These are phyloP conservation scores for Acacia confusa DNA, from an alignment of 306 rosid genomes.

Conservation along the genomic window DNA sequence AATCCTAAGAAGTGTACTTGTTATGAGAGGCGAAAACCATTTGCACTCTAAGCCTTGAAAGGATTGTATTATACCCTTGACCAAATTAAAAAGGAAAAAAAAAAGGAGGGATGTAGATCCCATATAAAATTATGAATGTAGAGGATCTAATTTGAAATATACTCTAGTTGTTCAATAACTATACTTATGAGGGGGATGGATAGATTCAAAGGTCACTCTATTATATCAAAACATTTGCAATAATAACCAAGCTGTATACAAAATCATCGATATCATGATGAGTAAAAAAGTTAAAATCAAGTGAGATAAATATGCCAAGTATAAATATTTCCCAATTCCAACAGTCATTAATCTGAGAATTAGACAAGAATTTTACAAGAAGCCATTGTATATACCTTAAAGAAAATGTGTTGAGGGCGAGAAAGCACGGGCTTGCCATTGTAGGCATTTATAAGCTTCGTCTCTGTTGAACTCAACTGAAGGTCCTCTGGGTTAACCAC, in stretches of 20 bases:
- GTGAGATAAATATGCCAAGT: not conserved
- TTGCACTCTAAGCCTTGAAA: too few species aligned
- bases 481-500: constrained; percentile 86
- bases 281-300: not conserved
- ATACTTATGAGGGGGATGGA: not conserved
- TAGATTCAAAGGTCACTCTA: not conserved
- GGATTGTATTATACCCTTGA: too few species aligned
- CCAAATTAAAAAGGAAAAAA: too few species aligned
- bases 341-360: not conserved
- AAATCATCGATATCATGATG: not conserved
- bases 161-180: not conserved
- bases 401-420: constrained; percentile 88
- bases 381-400: constrained; percentile 44
- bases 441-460: constrained; percentile 68
- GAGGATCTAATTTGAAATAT: not conserved
- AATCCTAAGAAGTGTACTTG: too few species aligned
- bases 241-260: not conserved
- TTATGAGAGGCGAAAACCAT: too few species aligned
- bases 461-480: constrained; percentile 64
- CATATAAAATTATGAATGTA: not conserved
- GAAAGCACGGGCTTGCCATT: constrained; percentile 95
- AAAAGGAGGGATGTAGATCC: not conserved
- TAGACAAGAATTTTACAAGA: not conserved
- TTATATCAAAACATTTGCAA: not conserved
- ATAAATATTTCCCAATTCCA: not conserved